These are phyloP conservation scores for Tulasnella sp. DNA, from an alignment of 768 basidiomycete genomes.

Conservation along the genomic window DNA sequence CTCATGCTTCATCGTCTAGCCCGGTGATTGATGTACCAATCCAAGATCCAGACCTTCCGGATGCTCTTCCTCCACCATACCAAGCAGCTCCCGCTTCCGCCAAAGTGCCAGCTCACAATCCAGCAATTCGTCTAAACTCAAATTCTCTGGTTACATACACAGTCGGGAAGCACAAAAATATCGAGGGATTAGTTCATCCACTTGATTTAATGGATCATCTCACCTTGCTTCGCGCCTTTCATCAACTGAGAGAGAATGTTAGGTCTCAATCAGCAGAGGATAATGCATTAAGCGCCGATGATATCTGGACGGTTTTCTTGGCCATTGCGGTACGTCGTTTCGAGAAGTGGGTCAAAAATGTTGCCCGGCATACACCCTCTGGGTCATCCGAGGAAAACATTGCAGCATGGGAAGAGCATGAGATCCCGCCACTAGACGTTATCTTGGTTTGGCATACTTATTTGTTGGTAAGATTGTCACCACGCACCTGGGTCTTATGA, in stretches of 20 bases:
- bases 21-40: too few species aligned
- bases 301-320: constrained; percentile 18
- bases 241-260: constrained; percentile 12
- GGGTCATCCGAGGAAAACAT: background rate
- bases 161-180: constrained; percentile 7
- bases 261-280: background rate
- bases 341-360: constrained; percentile 9
- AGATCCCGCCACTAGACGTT: constrained; percentile 3
- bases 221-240: constrained; percentile 18
- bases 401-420: background rate
- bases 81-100: too few species aligned
- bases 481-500: too few species aligned
- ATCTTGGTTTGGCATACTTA: constrained; percentile 13
- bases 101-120: too few species aligned
- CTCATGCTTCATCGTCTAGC: too few species aligned
- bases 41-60: too few species aligned
- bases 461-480: constrained; percentile 12
- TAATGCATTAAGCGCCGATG: too few species aligned
- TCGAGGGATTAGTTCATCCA: constrained; percentile 6
- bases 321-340: constrained; percentile 17
- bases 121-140: too few species aligned
- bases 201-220: constrained; percentile 16
- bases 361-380: background rate
- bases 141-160: too few species aligned
- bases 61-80: too few species aligned